Evolutionary conservation across 2,329 filamentous ascomycete species (phyloP).

Genomic region (Colletotrichum chrysophilum): DNA sequence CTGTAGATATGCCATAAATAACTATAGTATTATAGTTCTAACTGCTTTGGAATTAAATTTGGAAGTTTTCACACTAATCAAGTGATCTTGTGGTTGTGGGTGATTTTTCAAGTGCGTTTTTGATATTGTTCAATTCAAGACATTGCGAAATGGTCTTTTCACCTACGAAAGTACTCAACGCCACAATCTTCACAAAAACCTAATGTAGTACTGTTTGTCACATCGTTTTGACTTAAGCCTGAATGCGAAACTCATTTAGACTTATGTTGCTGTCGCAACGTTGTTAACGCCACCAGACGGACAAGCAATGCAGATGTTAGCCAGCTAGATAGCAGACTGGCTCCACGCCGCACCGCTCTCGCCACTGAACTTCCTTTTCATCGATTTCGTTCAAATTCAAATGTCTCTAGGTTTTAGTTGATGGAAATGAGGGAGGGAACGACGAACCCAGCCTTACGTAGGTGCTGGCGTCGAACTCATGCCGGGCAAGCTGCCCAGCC

Average conservation of each 20-base stretch:
- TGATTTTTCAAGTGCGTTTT: not conserved
- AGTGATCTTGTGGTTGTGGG: not conserved
- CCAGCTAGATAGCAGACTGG: no score
- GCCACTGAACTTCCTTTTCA: no score
- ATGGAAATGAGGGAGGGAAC: no score
- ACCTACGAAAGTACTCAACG: rapidly evolving
- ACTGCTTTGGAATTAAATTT: not conserved
- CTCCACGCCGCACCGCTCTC: no score
- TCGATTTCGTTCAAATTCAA: no score
- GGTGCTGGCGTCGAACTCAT: no score
- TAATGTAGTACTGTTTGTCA: no score
- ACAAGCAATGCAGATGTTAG: no score
- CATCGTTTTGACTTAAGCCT: no score
- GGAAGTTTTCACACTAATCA: rapidly evolving
- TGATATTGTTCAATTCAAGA: rapidly evolving
- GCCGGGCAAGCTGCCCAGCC: rapidly evolving
- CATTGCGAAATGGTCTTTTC: rapidly evolving
- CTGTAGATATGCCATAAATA: not conserved
- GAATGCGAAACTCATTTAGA: no score
- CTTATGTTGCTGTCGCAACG: rapidly evolving
- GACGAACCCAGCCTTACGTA: no score
- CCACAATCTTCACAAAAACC: rapidly evolving
- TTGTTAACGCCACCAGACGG: no score
- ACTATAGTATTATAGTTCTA: rapidly evolving
- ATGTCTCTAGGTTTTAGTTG: rapidly evolving